Conservation (phyloP, 306 rosid species). For the Bauhinia variegata region DNA sequence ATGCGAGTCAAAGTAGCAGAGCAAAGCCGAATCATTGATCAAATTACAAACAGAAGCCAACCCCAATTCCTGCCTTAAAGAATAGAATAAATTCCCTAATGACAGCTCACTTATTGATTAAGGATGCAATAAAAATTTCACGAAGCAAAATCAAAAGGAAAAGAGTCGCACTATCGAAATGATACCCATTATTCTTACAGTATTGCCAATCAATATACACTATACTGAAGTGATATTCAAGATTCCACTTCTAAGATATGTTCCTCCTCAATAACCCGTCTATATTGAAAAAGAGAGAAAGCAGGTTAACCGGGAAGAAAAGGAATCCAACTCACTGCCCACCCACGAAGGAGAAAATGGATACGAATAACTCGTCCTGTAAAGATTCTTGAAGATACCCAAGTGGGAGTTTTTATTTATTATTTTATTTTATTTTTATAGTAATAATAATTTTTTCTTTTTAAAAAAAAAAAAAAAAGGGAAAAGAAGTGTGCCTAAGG, state of each 20-base stretch:
- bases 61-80: too few species aligned
- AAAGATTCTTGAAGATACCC: slow-evolving; percentile 66
- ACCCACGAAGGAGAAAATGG: not conserved
- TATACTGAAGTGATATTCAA: not conserved
- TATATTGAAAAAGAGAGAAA: slow-evolving; percentile 25
- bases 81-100: slow-evolving; percentile 25
- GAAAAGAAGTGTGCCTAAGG: slow-evolving; percentile 24
- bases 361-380: slow-evolving; percentile 32
- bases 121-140: slow-evolving; percentile 23
- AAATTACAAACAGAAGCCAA: not conserved
- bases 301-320: not conserved
- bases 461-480: too few species aligned
- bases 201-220: slow-evolving; percentile 16
- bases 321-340: not conserved
- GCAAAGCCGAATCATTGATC: not conserved
- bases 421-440: not conserved
- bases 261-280: not conserved
- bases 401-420: slow-evolving; percentile 30
- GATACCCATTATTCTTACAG: slow-evolving; percentile 32
- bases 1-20: slow-evolving; percentile 30
- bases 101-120: slow-evolving; percentile 13
- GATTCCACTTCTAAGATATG: slow-evolving; percentile 2
- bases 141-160: slow-evolving; percentile 18
- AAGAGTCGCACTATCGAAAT: not conserved
- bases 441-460: too few species aligned